phyloP scores from a whole-genome alignment of 768 basidiomycete species.

The Mycena sanguinolenta region DNA sequence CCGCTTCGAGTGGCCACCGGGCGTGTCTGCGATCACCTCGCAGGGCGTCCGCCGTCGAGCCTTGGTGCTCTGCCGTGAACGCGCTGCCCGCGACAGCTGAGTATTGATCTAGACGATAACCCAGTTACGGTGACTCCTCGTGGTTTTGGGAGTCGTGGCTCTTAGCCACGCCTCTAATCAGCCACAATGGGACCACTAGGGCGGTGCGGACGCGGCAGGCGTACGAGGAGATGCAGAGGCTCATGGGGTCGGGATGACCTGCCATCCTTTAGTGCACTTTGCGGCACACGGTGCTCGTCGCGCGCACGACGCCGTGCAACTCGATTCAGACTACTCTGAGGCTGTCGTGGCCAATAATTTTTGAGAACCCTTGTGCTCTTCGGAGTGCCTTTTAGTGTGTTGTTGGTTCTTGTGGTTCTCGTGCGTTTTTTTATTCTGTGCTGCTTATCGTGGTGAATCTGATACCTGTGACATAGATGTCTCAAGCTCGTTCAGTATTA shows the following conservation, averaged over 20 bases:
- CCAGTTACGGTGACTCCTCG: too few species aligned
- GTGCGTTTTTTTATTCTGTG: too few species aligned
- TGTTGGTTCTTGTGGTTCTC: too few species aligned
- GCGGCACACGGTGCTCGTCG: neutral
- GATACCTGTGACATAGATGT: too few species aligned
- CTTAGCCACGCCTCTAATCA: too few species aligned
- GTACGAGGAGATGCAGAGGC: neutral
- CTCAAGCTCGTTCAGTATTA: too few species aligned
- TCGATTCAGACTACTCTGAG: conserved; percentile 4
- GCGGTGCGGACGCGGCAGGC: neutral
- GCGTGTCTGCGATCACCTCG: neutral
- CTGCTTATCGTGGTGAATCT: too few species aligned
- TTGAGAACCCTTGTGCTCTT: conserved; percentile 2
- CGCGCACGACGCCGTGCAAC: conserved; percentile 1
- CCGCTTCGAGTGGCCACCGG: too few species aligned
- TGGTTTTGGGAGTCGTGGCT: too few species aligned
- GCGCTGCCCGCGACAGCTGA: too few species aligned
- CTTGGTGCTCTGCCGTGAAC: neutral
- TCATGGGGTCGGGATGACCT: neutral
- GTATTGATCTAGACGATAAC: too few species aligned
- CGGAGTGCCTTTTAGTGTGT: neutral
- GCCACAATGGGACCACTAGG: neutral
- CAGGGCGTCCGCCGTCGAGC: neutral
- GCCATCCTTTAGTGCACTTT: neutral
- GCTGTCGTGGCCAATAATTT: conserved; percentile 10